These are phyloP conservation scores for Coix lacrymajobi DNA, from an alignment of 176 grass and related monocot genomes.

Conservation along the genomic window DNA sequence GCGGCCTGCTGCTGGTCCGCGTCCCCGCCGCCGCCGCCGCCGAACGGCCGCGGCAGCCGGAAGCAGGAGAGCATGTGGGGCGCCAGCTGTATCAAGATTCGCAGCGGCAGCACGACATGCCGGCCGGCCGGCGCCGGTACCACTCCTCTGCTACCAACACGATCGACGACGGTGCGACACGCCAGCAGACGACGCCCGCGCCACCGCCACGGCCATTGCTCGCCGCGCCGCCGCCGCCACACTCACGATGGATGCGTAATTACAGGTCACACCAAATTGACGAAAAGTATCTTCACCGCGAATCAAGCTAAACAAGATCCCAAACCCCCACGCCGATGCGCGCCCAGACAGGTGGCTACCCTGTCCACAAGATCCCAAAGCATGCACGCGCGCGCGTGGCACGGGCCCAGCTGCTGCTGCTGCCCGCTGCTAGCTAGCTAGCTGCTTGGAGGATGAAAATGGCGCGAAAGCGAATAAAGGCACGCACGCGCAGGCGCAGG, in stretches of 20 bases:
- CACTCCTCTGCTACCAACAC: not conserved
- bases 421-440: no score
- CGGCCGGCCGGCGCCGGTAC: not conserved
- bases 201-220: conserved; percentile 26
- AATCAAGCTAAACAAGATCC: conserved; percentile 15
- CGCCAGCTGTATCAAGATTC: not conserved
- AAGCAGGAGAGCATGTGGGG: conserved; percentile 63
- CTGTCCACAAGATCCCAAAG: conserved; percentile 4
- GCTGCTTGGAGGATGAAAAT: conserved; percentile 19
- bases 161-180: not conserved
- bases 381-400: not conserved
- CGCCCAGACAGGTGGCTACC: not conserved
- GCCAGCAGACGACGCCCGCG: conserved; percentile 8
- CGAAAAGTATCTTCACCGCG: conserved; percentile 7
- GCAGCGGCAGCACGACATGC: not conserved
- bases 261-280: not conserved
- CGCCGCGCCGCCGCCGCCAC: not conserved
- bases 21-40: conserved; percentile 30
- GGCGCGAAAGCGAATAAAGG: conserved; percentile 13
- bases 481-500: not conserved
- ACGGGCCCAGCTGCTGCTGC: not conserved
- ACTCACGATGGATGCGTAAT: not conserved
- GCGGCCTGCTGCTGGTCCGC: conserved; percentile 12
- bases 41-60: conserved; percentile 22
- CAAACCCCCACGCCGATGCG: not conserved